Evolutionary conservation across 257 asterid genomes (phyloP).

Genomic region (Nicotiana sylvestris): DNA sequence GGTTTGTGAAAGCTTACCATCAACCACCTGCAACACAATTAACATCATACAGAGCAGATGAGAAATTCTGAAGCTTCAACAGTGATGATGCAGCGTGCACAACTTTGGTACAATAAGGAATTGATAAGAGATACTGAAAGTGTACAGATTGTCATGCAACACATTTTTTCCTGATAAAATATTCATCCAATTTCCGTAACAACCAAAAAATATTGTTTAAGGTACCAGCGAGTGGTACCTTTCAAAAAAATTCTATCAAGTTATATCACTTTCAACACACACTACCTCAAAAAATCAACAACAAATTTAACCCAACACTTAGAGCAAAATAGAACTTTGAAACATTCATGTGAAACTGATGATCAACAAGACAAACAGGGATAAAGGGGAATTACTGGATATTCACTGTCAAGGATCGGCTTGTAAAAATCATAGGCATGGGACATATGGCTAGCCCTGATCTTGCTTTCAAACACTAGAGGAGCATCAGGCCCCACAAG

Average conservation of each 20-base stretch:
- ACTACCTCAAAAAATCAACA: neutral
- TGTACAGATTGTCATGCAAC: neutral
- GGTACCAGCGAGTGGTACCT: neutral
- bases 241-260: neutral
- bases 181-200: neutral
- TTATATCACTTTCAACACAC: neutral
- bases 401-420: conserved; percentile 98
- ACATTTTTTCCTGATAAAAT: neutral
- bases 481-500: conserved; percentile 99
- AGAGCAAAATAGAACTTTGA: neutral
- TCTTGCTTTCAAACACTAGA: conserved; percentile 87
- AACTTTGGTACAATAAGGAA: neutral
- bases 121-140: neutral
- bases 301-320: neutral
- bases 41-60: neutral
- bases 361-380: conserved; percentile 9
- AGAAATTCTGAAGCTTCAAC: neutral
- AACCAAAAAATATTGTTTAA: neutral
- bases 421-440: conserved; percentile 97
- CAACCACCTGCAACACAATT: conserved; percentile 65
- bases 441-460: conserved; percentile 94
- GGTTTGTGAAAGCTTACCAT: conserved; percentile 98
- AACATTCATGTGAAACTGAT: conserved; percentile 14
- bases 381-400: conserved; percentile 59
- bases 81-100: neutral